Evolutionary conservation across 176 grass and related monocot genomes (phyloP).

Genomic region (Elaeis guineensis): DNA sequence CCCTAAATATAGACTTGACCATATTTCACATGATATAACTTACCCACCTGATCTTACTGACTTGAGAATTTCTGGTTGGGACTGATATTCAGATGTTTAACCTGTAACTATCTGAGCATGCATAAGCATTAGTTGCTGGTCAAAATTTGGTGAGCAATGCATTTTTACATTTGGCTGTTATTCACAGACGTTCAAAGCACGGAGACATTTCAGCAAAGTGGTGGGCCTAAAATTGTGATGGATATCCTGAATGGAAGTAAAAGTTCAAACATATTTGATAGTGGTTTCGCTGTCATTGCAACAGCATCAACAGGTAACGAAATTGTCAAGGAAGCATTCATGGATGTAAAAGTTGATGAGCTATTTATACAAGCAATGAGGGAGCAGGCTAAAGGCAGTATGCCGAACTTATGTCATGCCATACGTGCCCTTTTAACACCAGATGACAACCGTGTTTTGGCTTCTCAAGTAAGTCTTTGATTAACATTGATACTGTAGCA

Average conservation of each 20-base stretch:
- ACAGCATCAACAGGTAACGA: conserved; percentile 65
- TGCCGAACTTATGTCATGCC: conserved; percentile 65
- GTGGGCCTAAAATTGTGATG: conserved; percentile 52
- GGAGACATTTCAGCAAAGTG: conserved; percentile 61
- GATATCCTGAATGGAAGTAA: conserved; percentile 45
- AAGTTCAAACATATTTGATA: conserved; percentile 53
- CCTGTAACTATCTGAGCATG: too few species aligned
- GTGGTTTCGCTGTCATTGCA: conserved; percentile 59
- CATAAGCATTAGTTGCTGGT: too few species aligned
- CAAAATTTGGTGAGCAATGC: neutral
- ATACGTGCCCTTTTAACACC: conserved; percentile 69
- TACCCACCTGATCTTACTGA: too few species aligned
- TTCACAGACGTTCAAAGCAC: conserved; percentile 55
- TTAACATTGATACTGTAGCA: neutral
- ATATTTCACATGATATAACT: too few species aligned
- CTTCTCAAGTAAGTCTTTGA: conserved; percentile 66
- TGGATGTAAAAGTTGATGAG: conserved; percentile 68
- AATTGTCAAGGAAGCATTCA: conserved; percentile 89
- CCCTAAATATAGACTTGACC: too few species aligned
- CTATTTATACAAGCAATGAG: conserved; percentile 60
- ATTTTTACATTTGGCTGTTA: conserved; percentile 18
- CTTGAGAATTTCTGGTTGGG: too few species aligned
- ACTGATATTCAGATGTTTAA: too few species aligned
- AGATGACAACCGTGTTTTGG: conserved; percentile 78
- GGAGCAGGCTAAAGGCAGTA: conserved; percentile 33